These are phyloP conservation scores for Coemansia sp. DNA, from an alignment of 371 early-diverging fungal species.

Conservation along the genomic window DNA sequence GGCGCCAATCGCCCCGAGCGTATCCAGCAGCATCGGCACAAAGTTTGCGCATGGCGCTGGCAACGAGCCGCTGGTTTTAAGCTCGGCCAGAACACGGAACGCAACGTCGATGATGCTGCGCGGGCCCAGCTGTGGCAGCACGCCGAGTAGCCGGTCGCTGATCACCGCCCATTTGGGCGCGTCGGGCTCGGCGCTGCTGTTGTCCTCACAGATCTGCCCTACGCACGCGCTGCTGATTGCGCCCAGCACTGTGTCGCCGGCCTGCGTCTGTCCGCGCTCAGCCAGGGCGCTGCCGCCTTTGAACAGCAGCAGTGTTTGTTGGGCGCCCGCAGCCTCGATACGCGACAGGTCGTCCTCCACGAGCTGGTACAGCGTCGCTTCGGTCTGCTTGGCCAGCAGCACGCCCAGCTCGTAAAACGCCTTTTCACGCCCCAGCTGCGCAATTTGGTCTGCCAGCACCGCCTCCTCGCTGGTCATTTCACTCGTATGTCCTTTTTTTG, in stretches of 20 bases:
- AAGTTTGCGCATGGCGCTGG: constrained; percentile 11
- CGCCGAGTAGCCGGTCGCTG: constrained; percentile 31
- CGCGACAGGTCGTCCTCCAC: constrained; percentile 17
- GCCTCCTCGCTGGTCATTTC: background rate
- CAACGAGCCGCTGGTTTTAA: constrained; percentile 36
- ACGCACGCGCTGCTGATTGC: constrained; percentile 24
- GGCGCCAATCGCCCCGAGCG: constrained; percentile 29
- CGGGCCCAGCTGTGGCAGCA: constrained; percentile 27
- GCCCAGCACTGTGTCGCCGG: constrained; percentile 6
- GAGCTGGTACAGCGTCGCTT: constrained; percentile 8
- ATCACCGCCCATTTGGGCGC: constrained; percentile 19
- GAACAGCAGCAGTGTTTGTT: constrained; percentile 5
- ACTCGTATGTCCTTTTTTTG: background rate
- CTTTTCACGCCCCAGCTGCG: constrained; percentile 10
- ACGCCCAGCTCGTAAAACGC: constrained; percentile 16
- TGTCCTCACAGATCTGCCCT: constrained; percentile 40
- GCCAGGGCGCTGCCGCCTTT: constrained; percentile 32
- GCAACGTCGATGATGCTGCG: constrained; percentile 38
- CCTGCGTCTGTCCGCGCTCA: constrained; percentile 11
- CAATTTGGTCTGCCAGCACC: background rate
- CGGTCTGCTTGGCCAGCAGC: constrained; percentile 10
- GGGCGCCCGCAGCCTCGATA: background rate
- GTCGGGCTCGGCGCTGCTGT: constrained; percentile 1
- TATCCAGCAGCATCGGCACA: constrained; percentile 42
- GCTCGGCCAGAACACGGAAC: constrained; percentile 42